phyloP scores from a whole-genome alignment of 768 basidiomycete genomes.

The Calocybe gangraenosa region DNA sequence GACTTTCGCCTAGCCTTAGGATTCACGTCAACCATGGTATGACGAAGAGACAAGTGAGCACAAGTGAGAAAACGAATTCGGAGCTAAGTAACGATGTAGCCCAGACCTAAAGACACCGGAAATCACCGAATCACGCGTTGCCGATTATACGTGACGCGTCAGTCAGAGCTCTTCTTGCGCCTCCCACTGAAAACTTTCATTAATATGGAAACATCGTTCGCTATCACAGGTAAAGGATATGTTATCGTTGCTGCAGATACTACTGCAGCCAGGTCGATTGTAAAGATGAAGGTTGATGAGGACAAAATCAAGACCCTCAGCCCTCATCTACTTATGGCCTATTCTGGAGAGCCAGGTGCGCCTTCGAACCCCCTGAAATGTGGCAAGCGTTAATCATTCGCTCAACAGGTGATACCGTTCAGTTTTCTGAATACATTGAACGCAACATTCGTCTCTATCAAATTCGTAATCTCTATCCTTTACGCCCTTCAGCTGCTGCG shows the following conservation, averaged over 20 bases:
- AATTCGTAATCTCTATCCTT: constrained; percentile 87
- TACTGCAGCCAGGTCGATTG: constrained; percentile 83
- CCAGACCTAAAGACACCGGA: no score
- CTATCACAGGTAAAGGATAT: constrained; percentile 88
- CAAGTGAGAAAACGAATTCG: no score
- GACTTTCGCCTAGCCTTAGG: constrained; percentile 38
- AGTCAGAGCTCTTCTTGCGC: constrained; percentile 11
- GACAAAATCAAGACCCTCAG: constrained; percentile 94
- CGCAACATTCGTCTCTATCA: constrained; percentile 95
- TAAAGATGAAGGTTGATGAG: constrained; percentile 96
- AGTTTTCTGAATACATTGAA: constrained; percentile 95
- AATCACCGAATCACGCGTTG: constrained; percentile 20
- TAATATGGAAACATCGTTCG: constrained; percentile 88
- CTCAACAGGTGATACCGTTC: constrained; percentile 81
- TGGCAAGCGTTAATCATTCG: not conserved
- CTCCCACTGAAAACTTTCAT: no score
- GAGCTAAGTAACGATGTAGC: no score
- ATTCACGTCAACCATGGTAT: constrained; percentile 20
- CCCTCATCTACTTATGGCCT: constrained; percentile 91
- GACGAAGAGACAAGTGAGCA: not conserved
- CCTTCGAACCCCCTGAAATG: not conserved
- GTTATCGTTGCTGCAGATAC: constrained; percentile 91
- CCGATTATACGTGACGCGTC: constrained; percentile 22
- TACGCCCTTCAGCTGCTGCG: constrained; percentile 87
- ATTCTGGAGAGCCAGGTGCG: constrained; percentile 89